Evolutionary conservation across 371 early-diverging fungal genomes (phyloP).

Genomic region (Conidiobolus incongruus): DNA sequence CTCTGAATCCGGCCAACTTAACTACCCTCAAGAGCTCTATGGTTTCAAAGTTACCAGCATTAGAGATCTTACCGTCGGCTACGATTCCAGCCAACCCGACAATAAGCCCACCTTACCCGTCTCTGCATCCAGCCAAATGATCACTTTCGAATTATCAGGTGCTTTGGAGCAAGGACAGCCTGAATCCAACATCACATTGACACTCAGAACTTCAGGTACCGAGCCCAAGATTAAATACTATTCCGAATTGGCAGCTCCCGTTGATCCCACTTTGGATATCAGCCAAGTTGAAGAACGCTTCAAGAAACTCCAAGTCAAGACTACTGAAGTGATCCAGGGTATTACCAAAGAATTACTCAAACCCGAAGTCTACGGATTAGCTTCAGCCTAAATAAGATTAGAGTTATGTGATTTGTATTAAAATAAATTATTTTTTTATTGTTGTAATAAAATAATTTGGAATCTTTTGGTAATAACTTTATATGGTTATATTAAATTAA

Average conservation of each 20-base stretch:
- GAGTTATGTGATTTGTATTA: too few relatives aligned
- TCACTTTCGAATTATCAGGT: slow-evolving; percentile 45
- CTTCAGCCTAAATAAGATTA: too few relatives aligned
- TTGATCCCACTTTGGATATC: too few relatives aligned
- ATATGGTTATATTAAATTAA: too few relatives aligned
- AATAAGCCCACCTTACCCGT: slow-evolving; percentile 48
- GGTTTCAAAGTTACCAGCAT: slow-evolving; percentile 39
- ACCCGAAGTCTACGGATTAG: slow-evolving; percentile 2
- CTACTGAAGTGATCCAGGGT: not conserved
- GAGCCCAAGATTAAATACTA: slow-evolving; percentile 96
- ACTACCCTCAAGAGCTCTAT: slow-evolving; percentile 51
- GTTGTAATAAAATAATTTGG: too few relatives aligned
- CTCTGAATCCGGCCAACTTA: slow-evolving; percentile 33
- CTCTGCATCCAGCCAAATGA: slow-evolving; percentile 69
- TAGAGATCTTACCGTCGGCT: slow-evolving; percentile 75
- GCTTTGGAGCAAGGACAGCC: not conserved
- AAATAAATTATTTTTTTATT: too few relatives aligned
- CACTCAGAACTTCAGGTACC: slow-evolving; percentile 61
- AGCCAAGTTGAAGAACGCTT: too few relatives aligned
- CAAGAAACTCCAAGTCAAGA: slow-evolving; percentile 7
- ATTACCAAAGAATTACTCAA: slow-evolving; percentile 3
- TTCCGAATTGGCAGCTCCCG: slow-evolving; percentile 40
- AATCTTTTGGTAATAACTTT: too few relatives aligned
- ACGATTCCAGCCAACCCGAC: slow-evolving; percentile 44
- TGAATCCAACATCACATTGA: slow-evolving; percentile 44